Base-by-base conservation (phyloP, 257 asterid genomes). In the Rehmannia glutinosa region DNA sequence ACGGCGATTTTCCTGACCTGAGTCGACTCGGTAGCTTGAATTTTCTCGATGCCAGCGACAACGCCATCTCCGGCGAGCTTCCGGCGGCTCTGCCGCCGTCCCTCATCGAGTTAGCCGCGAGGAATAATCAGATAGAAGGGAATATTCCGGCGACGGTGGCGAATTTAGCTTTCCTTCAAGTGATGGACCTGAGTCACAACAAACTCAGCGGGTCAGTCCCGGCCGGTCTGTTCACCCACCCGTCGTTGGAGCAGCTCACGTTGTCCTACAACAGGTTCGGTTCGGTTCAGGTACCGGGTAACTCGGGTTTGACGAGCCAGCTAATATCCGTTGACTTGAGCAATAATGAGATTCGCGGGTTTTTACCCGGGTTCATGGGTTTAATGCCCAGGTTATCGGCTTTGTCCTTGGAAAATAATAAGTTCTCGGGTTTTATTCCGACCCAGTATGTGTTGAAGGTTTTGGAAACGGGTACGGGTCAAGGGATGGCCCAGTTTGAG, bases 171-270 rank as follows among this genome's bases (percentile, higher is more conserved):
- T 79, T 20, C 9, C 53, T 92, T n/a, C n/a, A n/a, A n/a, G 96
- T 87, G 4, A 1, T 92, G 36, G 97, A 92, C 75, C 78, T 92
- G 79, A 89, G 97, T 78, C 84, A 87, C 80, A 89, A 92, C 71
- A 49, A 20, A 66, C 88, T 92, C 81, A 61, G 51, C 30, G 97
- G 92, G 73, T 67, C 81, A 2, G 81, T 87, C 1, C 88, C 96
- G 2, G 82, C 91, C 82, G 71, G 77, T 55, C 73, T 92, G 20
- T 92, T 89, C 84, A 52, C 80, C 4, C 98, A 89, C 81, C 89
- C 91, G 2, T 73, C 89, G 0, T 33, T 92, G 13, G 85, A 89
- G 74, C 98, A 92, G 63, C 66, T 92, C 7, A 84, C 92, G 2
- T 63, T 89, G 27, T 84, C 97, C 0, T 59, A 69, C 33, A 92